Evolutionary conservation across 805 yeast genomes (phyloP), one percentile per base, ranked within the genome.

Genomic region (baker's yeast (Saccharomyces cerevisiae)): DNA sequence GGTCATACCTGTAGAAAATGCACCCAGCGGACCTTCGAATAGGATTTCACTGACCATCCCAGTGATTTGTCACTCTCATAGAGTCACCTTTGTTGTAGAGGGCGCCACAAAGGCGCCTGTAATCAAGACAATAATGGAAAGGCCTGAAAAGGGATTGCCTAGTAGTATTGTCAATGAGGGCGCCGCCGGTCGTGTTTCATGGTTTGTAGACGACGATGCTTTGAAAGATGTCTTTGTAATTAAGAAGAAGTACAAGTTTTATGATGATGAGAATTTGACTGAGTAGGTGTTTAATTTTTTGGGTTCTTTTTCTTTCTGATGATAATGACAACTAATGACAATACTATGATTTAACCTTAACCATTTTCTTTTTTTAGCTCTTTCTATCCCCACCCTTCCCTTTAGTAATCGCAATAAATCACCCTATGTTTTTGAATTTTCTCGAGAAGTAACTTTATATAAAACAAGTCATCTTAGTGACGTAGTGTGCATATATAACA

Each of bases 191-290:
- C 85, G 87, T 71, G 96, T 92, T 4, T 82, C 91, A 6, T 92
- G 99, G 99, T 92, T 92, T 75, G 97, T 92, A 36, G 99, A 92
- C 69, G 88, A 89, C 63, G 96, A 85, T 61, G 97, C 97, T 2
- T 80, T 89, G 63, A 80, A 82, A 49, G 96, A 89, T 65, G 87
- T 87, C 50, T 81, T 81, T 50, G 70, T 68, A 4, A 68, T 68
- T 3, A 68, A 68, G 56, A 68, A 66, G 51, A 63, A 61, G 28
- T 68, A 68, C 55, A 66, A 63, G 51, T 66, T 57, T 53, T 36
- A 36, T 24, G 43, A 36, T 6, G 43, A 36, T 22, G 43, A 36
- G 4, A 36, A 36, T 17, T 36, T 36, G 4, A 17, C 43, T 3
- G 43, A 36, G 43, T 36, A 17, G 13, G 11, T 8, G 24, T 36